Percentiles rank a stretch among this genome's conserved stretches.
Evolutionary conservation across 352 stramenopile species (phyloP).

Genomic region (Stephanocyclus meneghinianus): DNA sequence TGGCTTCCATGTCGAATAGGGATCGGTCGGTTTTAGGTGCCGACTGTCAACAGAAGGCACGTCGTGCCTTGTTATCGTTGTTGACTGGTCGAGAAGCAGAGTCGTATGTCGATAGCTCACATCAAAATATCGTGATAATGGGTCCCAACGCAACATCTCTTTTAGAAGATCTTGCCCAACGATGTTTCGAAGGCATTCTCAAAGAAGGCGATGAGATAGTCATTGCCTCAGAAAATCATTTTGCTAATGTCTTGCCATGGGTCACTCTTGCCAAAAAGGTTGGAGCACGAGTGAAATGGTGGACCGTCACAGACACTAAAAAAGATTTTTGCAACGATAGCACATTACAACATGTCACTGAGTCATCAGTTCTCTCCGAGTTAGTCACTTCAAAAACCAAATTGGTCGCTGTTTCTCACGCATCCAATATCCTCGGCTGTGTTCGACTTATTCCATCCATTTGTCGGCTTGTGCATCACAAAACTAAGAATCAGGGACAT

Average conservation of each 20-base stretch:
- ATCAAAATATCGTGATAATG: conserved; percentile 52
- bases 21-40: conserved; percentile 60
- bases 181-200: conserved; percentile 41
- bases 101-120: neutral
- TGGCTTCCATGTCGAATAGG: conserved; percentile 41
- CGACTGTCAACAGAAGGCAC: conserved; percentile 42
- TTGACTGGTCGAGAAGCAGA: conserved; percentile 37
- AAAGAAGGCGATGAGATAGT: conserved; percentile 66
- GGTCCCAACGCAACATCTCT: conserved; percentile 71
- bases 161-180: conserved; percentile 53
- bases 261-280: conserved; percentile 38
- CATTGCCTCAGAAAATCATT: conserved; percentile 76
- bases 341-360: neutral
- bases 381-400: conserved; percentile 59
- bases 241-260: conserved; percentile 76
- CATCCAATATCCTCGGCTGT: conserved; percentile 74
- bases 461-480: conserved; percentile 32
- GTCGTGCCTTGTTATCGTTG: conserved; percentile 45
- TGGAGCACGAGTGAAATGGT: conserved; percentile 64
- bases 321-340: neutral
- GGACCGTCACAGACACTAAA: conserved; percentile 33
- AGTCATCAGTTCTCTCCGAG: conserved; percentile 45
- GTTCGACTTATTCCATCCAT: conserved; percentile 56
- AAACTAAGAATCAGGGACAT: conserved; percentile 36
- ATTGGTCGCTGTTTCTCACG: conserved; percentile 73